Conservation (phyloP, 2,329 filamentous ascomycete species). For the Aspergillus caelatus region DNA sequence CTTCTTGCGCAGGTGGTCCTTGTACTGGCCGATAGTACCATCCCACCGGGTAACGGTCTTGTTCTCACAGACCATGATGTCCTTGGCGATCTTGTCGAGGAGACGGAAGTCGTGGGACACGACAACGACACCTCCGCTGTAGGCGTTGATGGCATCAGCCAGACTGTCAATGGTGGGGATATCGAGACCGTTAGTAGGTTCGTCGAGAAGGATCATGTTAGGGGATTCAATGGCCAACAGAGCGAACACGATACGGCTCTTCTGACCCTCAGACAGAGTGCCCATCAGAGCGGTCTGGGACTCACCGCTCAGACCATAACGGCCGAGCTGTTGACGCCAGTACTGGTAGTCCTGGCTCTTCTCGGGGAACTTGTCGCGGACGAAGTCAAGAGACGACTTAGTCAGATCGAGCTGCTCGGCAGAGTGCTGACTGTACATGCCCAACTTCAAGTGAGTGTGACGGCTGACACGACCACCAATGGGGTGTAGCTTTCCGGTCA, state of each 20-base stretch:
- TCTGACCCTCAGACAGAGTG: constrained; percentile 95
- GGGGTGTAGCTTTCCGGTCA: constrained; percentile 92
- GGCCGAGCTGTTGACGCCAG: constrained; percentile 96
- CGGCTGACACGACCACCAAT: constrained; percentile 80
- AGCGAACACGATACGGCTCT: constrained; percentile 97
- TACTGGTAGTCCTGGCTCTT: constrained; percentile 98
- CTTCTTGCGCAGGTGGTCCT: constrained; percentile 98
- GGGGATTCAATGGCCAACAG: constrained; percentile 91
- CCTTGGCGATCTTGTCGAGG: constrained; percentile 98
- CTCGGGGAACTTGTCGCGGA: constrained; percentile 87
- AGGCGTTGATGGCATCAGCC: constrained; percentile 96
- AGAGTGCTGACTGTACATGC: constrained; percentile 97
- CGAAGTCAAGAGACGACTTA: constrained; percentile 96
- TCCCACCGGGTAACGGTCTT: constrained; percentile 90
- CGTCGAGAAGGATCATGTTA: constrained; percentile 97
- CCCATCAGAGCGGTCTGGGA: constrained; percentile 97
- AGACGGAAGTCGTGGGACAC: constrained; percentile 99
- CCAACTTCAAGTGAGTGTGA: constrained; percentile 98
- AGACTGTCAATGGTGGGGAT: constrained; percentile 97
- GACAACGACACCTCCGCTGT: constrained; percentile 93
- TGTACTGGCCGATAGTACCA: constrained; percentile 89
- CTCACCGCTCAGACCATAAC: constrained; percentile 91
- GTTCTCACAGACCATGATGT: constrained; percentile 99
- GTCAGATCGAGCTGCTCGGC: constrained; percentile 97
- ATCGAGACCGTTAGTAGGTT: constrained; percentile 99